phyloP scores from a whole-genome alignment of 1,284 basidiomycete genomes.

The Irpex lacteus region DNA sequence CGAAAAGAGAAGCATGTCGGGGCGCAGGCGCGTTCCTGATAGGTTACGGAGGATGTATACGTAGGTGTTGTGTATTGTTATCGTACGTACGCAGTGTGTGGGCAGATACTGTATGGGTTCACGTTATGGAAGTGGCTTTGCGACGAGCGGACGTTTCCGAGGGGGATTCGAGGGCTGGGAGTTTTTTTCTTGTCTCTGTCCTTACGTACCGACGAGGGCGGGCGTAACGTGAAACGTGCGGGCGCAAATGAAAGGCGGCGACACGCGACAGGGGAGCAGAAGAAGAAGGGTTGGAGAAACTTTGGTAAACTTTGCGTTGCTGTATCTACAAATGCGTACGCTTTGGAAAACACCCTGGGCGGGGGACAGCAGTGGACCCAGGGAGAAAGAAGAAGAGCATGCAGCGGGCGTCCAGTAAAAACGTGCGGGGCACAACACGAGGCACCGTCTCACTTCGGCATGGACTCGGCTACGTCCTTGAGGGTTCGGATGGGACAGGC shows the following conservation, averaged over 20 bases:
- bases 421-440: conserved; percentile 4
- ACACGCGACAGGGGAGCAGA: background rate
- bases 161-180: background rate
- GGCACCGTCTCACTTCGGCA: conserved; percentile 14
- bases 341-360: too few relatives aligned
- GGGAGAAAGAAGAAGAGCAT: background rate
- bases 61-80: background rate
- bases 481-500: background rate
- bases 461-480: conserved; percentile 2
- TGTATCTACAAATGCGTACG: too few relatives aligned
- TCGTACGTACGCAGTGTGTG: background rate
- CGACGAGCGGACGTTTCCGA: background rate
- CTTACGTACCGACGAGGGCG: background rate
- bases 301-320: too few relatives aligned
- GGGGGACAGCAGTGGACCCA: too few relatives aligned
- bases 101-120: background rate
- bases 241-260: background rate
- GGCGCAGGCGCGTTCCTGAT: background rate
- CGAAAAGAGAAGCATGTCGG: background rate
- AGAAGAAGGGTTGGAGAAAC: background rate
- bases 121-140: background rate
- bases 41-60: background rate
- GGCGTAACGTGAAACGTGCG: background rate
- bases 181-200: background rate
- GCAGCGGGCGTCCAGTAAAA: background rate